Base-by-base conservation (phyloP, 148 eudicot species). In the Rhododendron molle region DNA sequence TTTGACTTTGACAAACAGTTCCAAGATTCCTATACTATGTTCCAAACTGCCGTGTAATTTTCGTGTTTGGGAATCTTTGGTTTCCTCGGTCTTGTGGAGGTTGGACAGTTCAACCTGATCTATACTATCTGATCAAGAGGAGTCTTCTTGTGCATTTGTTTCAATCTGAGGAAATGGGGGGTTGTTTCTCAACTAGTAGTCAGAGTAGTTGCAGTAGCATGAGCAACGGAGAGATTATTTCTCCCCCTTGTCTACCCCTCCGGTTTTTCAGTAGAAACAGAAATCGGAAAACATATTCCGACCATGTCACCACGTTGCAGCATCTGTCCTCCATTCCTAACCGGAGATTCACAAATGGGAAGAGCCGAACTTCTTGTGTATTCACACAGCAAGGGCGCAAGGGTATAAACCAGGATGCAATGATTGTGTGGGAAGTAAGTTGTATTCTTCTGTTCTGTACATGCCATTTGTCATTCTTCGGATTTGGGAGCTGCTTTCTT, bases 361-460 rank as follows among this genome's bases (percentile, higher is more conserved):
- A 90, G 90, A 94, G 94, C 79, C 90, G 93, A 74, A 93, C 91
- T 89, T 95, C 98, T 46, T 97, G 99, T 89, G 90, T 97, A 83
- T 97, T 91, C 88, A 97, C 99, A 73, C 98, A 95, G 87, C 99
- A 97, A 82, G 99, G 99, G 46, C 98, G 99, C 20, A 97, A 97
- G 88, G 99, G 99, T 58, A 89, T 97, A 85, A 97, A 97, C 87
- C 99, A 97, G 89, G 99, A 97, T 88, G 98, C 99, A 85, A 97
- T 97, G 99, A 93, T 97, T 83, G 99, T 95, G 80, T 97, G 99
- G 99, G 99, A 97, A 90, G 99, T 97, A 89, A 90, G 98, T 93
- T 65, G 40, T 28, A 8, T 30, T 73, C 49, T 54, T 49, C 28
- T 81, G 40, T 81, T 54, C 20, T 49, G 9, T 36, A n/a, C 21